Conservation (phyloP, 805 yeast species). For the Candida gorgasii region DNA sequence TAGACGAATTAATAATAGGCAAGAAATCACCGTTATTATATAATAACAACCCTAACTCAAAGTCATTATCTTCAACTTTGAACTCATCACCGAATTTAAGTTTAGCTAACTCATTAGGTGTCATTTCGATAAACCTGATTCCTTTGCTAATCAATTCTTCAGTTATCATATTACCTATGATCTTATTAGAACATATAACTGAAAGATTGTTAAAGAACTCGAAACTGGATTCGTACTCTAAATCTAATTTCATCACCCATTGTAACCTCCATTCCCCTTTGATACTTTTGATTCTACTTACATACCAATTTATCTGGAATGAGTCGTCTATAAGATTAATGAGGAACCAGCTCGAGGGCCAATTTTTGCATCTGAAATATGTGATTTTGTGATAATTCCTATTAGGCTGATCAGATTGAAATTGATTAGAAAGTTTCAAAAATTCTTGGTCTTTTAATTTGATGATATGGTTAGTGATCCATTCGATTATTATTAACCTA, state of each 20-base stretch:
- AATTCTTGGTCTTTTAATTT: conserved; percentile 51
- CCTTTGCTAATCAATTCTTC: conserved; percentile 47
- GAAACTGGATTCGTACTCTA: conserved; percentile 23
- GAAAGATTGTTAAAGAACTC: conserved; percentile 41
- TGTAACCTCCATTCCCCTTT: conserved; percentile 58
- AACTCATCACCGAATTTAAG: conserved; percentile 3
- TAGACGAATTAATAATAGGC: conserved; percentile 35
- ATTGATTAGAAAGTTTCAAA: no score
- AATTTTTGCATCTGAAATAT: conserved; percentile 50
- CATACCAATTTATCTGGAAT: conserved; percentile 50
- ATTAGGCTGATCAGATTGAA: no score
- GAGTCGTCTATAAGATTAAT: conserved; percentile 39
- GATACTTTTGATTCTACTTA: conserved; percentile 48
- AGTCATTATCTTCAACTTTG: background rate
- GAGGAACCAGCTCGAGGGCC: conserved; percentile 61
- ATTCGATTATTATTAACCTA: conserved; percentile 63
- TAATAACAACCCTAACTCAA: conserved; percentile 12
- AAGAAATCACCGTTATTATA: conserved; percentile 22
- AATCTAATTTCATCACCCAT: conserved; percentile 34
- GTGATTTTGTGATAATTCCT: conserved; percentile 19
- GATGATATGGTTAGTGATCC: conserved; percentile 63
- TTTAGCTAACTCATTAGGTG: background rate
- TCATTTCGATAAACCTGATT: conserved; percentile 35
- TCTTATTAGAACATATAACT: conserved; percentile 45
- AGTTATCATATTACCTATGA: conserved; percentile 53